Conservation (phyloP, 2,329 filamentous ascomycete species). For the Claviceps purpurea region DNA sequence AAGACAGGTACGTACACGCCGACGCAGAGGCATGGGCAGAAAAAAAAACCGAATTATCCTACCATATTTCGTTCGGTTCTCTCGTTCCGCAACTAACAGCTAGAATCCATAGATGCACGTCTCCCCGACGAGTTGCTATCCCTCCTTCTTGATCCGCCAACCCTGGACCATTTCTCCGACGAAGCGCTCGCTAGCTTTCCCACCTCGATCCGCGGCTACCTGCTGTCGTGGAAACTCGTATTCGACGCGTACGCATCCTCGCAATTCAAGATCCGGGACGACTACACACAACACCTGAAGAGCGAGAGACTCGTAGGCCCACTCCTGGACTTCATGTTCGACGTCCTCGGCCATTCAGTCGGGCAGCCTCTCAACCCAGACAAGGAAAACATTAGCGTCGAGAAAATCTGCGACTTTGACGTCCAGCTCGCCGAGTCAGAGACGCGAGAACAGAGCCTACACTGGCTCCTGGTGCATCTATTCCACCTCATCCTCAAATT, state of each 20-base stretch:
- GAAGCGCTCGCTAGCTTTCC: conserved; percentile 57
- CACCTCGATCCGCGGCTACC: conserved; percentile 58
- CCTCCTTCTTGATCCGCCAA: conserved; percentile 66
- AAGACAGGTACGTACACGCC: conserved; percentile 36
- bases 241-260: conserved; percentile 74
- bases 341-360: conserved; percentile 67
- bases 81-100: background rate
- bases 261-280: conserved; percentile 67
- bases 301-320: conserved; percentile 53
- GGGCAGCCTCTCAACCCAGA: conserved; percentile 64
- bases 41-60: background rate
- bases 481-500: conserved; percentile 74
- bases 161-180: conserved; percentile 51
- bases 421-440: conserved; percentile 41
- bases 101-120: conserved; percentile 35
- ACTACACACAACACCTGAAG: conserved; percentile 71
- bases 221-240: conserved; percentile 79
- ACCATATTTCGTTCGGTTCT: background rate
- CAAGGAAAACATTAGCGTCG: conserved; percentile 44
- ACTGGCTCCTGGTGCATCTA: conserved; percentile 73
- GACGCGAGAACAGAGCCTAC: conserved; percentile 55
- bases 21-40: background rate
- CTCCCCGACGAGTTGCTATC: conserved; percentile 79
- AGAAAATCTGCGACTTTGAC: conserved; percentile 43
- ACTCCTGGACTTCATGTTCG: conserved; percentile 68